phyloP scores from a whole-genome alignment of 805 yeast genomes.

The Candida incommunis region DNA sequence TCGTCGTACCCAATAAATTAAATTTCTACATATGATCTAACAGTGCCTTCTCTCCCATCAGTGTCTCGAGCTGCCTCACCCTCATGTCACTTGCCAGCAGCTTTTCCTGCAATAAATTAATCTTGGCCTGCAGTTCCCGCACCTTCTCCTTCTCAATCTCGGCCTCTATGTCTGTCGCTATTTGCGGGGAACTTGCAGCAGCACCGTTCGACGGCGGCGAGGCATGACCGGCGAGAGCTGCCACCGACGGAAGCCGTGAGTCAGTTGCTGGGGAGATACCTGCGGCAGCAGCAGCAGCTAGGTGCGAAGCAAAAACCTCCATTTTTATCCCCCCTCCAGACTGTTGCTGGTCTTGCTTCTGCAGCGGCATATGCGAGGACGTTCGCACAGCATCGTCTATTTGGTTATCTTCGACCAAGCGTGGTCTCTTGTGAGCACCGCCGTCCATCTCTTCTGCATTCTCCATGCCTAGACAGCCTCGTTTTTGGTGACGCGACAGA shows the following conservation, averaged over 20 bases:
- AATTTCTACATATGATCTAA: too few species aligned
- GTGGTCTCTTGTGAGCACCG: background rate
- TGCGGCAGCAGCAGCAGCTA: background rate
- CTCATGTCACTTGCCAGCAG: constrained; percentile 1
- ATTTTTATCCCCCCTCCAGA: too few species aligned
- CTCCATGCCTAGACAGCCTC: background rate
- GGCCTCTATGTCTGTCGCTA: background rate
- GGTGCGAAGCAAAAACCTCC: background rate
- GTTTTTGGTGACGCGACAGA: constrained; percentile 48
- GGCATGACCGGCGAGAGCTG: background rate
- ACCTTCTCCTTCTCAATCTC: background rate
- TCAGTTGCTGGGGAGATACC: background rate
- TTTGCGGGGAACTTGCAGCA: background rate
- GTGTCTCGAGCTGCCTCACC: background rate
- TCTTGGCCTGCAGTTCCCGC: constrained; percentile 1
- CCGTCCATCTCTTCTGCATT: background rate
- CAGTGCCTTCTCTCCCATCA: too few species aligned
- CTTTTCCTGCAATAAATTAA: background rate
- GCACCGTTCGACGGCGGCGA: background rate
- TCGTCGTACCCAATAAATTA: too few species aligned
- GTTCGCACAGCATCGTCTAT: background rate
- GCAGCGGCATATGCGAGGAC: background rate
- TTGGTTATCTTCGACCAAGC: background rate
- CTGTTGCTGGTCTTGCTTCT: background rate
- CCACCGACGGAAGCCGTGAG: background rate